Evolutionary conservation across 139 green algal genomes (phyloP).

Genomic region (Chlamydomonas applanata): DNA sequence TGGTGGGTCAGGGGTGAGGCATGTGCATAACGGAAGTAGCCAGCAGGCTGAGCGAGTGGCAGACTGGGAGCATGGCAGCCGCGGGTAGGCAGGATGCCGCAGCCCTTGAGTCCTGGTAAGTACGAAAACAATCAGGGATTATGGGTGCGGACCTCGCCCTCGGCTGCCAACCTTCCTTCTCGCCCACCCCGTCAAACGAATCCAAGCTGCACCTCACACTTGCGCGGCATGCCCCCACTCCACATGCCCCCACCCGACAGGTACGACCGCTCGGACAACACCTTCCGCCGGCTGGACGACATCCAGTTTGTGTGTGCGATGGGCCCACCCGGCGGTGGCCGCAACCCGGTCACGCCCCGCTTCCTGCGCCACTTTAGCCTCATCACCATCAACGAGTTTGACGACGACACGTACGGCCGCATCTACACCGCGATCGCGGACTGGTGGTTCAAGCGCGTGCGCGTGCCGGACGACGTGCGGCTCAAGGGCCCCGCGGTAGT

Average conservation of each 20-base stretch:
- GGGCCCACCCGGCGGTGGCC: constrained; percentile 68
- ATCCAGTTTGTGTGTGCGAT: constrained; percentile 72
- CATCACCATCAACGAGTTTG: constrained; percentile 63
- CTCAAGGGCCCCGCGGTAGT: constrained; percentile 50
- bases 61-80: no score
- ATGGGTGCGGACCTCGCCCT: no score
- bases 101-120: no score
- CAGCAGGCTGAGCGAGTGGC: no score
- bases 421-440: constrained; percentile 66
- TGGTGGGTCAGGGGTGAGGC: no score
- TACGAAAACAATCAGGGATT: no score
- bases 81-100: no score
- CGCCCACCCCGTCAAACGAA: no score
- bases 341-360: constrained; percentile 65
- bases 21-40: no score
- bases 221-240: not conserved
- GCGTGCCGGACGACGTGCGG: constrained; percentile 15
- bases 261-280: constrained; percentile 74
- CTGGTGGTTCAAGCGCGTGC: constrained; percentile 47
- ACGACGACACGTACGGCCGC: constrained; percentile 52
- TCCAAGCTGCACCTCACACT: no score
- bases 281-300: constrained; percentile 63
- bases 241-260: not conserved
- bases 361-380: constrained; percentile 67
- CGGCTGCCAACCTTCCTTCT: no score